phyloP scores from a whole-genome alignment of 2,329 filamentous ascomycete genomes.

The Triangularia verruculosa region DNA sequence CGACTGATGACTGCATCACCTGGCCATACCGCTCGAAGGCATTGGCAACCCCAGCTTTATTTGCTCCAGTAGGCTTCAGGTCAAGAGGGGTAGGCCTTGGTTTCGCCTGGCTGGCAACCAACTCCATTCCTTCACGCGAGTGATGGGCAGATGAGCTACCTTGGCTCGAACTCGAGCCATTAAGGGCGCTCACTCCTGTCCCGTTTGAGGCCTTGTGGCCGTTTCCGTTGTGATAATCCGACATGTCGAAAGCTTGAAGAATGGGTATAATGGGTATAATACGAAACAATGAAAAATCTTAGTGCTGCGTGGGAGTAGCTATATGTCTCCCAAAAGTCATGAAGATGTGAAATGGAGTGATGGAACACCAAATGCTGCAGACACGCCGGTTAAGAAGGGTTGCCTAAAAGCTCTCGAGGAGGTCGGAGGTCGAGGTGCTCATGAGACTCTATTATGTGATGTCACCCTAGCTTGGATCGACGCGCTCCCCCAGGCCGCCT shows the following conservation, averaged over 20 bases:
- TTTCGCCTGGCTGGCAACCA: conserved; percentile 20
- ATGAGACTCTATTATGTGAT: conserved; percentile 4
- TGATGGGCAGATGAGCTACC: conserved; percentile 6
- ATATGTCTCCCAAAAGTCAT: not conserved
- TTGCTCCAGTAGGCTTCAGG: conserved; percentile 28
- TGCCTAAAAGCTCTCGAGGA: not conserved
- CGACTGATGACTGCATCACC: conserved; percentile 47
- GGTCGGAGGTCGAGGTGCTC: not conserved
- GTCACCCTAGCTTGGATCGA: conserved; percentile 2
- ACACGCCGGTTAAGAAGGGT: not conserved
- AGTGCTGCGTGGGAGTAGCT: not conserved
- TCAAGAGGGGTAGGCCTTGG: conserved; percentile 25
- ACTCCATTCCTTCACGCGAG: conserved; percentile 22
- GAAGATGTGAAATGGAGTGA: not conserved
- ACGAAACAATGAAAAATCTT: not conserved
- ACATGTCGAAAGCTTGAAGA: not conserved
- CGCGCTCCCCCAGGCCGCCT: not conserved
- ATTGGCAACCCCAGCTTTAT: conserved; percentile 34
- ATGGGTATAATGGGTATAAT: not conserved
- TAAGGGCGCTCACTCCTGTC: not conserved
- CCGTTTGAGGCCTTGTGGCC: conserved; percentile 17
- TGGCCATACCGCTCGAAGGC: conserved; percentile 37
- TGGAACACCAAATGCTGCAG: not conserved
- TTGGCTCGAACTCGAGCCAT: conserved; percentile 5
- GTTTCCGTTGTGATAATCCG: conserved; percentile 17